These are phyloP conservation scores for Astragalus glycyphyllos DNA, from an alignment of 306 rosid species.

Conservation along the genomic window DNA sequence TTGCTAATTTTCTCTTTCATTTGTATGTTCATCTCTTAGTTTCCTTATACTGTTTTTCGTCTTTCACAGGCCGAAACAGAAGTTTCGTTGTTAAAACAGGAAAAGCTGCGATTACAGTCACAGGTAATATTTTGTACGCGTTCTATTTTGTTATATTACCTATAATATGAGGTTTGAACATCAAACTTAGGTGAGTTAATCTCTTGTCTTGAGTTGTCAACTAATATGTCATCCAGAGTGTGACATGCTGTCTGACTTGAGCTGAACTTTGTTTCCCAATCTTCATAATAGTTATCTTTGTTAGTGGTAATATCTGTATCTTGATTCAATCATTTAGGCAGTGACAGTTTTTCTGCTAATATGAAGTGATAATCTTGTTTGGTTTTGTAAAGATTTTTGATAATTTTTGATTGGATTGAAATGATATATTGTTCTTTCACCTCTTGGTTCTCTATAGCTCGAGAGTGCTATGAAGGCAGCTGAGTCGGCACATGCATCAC, in stretches of 20 bases:
- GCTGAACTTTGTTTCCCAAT: background rate
- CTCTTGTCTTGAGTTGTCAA: background rate
- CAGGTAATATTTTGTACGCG: slow-evolving; percentile 60
- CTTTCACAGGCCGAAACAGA: slow-evolving; percentile 88
- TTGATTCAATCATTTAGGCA: background rate
- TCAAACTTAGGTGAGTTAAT: background rate
- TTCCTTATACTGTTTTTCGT: slow-evolving; percentile 32
- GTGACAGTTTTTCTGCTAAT: background rate
- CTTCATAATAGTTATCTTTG: background rate
- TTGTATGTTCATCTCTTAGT: slow-evolving; percentile 3
- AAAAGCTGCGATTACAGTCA: slow-evolving; percentile 82
- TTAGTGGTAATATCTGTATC: slow-evolving; percentile 2
- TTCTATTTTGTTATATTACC: background rate
- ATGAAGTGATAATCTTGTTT: background rate
- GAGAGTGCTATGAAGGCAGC: slow-evolving; percentile 83
- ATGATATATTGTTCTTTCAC: slow-evolving; percentile 14
- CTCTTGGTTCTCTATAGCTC: slow-evolving; percentile 57
- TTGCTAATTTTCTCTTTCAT: slow-evolving; percentile 23
- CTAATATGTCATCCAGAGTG: background rate
- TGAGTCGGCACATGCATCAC: slow-evolving; percentile 78
- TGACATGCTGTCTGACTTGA: slow-evolving; percentile 19
- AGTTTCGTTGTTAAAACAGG: slow-evolving; percentile 81
- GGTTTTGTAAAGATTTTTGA: slow-evolving; percentile 4
- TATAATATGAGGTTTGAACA: background rate
- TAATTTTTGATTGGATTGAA: background rate